A percentile compares a stretch with the other conserved stretches of the same genome.
Evolutionary conservation across 78 protist genomes (phyloP).

Genomic region (Salpingoeca rosetta): DNA sequence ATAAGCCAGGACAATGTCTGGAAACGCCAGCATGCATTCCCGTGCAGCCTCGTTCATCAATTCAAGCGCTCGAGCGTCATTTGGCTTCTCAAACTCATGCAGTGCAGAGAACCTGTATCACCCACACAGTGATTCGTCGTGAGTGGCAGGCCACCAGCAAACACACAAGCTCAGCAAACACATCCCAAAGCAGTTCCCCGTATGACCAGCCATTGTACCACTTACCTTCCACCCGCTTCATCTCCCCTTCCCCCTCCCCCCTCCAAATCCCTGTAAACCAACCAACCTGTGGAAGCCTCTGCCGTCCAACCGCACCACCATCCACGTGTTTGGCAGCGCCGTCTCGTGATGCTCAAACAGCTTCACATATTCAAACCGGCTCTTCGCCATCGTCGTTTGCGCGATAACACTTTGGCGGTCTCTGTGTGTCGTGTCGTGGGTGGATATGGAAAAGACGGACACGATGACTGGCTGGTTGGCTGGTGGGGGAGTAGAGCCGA

Average conservation of each 20-base stretch:
- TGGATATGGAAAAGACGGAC: too few relatives aligned
- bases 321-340: constrained; percentile 52
- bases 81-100: constrained; percentile 66
- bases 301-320: constrained; percentile 83
- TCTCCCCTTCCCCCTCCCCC: too few relatives aligned
- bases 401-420: too few relatives aligned
- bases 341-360: constrained; percentile 56
- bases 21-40: constrained; percentile 46
- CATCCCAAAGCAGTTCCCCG: not conserved
- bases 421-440: too few relatives aligned
- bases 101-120: constrained; percentile 41
- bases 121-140: too few relatives aligned
- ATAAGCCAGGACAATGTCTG: constrained; percentile 60
- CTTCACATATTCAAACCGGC: constrained; percentile 71
- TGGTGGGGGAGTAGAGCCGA: too few relatives aligned
- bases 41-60: constrained; percentile 69
- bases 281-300: constrained; percentile 48
- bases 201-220: too few relatives aligned
- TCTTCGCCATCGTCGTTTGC: constrained; percentile 55
- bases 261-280: too few relatives aligned
- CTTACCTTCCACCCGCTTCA: too few relatives aligned
- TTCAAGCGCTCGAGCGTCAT: constrained; percentile 51
- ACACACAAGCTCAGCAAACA: too few relatives aligned
- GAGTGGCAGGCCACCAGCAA: too few relatives aligned
- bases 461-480: too few relatives aligned